phyloP scores from a whole-genome alignment of 1,284 basidiomycete genomes.

The Naganishia albida region DNA sequence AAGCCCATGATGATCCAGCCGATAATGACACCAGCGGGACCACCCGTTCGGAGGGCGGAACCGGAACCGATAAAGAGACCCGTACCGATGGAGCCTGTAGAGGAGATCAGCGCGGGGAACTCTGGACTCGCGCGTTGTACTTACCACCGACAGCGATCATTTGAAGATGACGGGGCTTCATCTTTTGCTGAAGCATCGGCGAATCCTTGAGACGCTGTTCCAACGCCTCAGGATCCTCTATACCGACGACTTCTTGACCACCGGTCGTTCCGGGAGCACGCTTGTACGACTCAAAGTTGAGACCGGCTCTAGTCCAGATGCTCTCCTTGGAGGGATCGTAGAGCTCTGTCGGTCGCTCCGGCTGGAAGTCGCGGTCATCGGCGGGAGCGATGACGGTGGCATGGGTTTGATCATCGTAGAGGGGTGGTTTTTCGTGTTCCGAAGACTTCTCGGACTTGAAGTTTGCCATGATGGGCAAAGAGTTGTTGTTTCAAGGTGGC shows the following conservation, averaged over 20 bases:
- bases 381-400: constrained; percentile 23
- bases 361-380: constrained; percentile 23
- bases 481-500: not conserved
- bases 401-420: constrained; percentile 13
- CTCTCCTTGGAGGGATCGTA: constrained; percentile 55
- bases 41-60: constrained; percentile 54
- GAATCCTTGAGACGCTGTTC: constrained; percentile 41
- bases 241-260: constrained; percentile 28
- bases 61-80: constrained; percentile 56
- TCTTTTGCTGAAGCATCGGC: constrained; percentile 53
- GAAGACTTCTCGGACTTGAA: constrained; percentile 18
- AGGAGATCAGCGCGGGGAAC: constrained; percentile 3
- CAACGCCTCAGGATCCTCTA: constrained; percentile 37
- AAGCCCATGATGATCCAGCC: constrained; percentile 47
- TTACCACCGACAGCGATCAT: constrained; percentile 41
- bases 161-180: constrained; percentile 46
- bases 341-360: constrained; percentile 34
- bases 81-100: constrained; percentile 32
- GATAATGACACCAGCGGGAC: constrained; percentile 56
- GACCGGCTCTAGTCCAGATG: constrained; percentile 50
- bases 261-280: constrained; percentile 52
- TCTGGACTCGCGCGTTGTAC: not conserved
- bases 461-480: constrained; percentile 5
- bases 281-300: constrained; percentile 54
- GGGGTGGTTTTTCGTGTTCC: constrained; percentile 15